A percentile compares a stretch with the other conserved stretches of the same genome.
Evolutionary conservation across 2,329 filamentous ascomycete genomes (phyloP).

Genomic region (Phaeosphaeria sp.): DNA sequence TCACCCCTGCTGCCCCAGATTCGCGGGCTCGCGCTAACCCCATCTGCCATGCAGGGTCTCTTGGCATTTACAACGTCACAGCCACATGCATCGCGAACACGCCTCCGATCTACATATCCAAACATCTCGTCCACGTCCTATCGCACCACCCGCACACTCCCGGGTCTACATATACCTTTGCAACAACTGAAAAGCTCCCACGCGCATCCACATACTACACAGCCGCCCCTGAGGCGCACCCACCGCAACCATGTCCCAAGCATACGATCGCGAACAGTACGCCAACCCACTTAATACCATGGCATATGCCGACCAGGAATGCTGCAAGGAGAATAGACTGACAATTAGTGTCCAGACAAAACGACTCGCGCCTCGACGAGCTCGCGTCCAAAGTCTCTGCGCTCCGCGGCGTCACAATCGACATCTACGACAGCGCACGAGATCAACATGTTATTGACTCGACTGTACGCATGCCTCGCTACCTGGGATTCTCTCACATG

Average conservation of each 20-base stretch:
- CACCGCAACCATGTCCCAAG: conserved; percentile 58
- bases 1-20: neutral
- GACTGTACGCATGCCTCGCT: conserved; percentile 71
- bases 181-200: too few relatives aligned
- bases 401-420: conserved; percentile 89
- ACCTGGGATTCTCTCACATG: neutral
- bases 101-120: neutral
- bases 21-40: neutral
- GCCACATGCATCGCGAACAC: neutral
- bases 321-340: conserved; percentile 7
- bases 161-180: neutral
- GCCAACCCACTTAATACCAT: too few relatives aligned
- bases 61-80: neutral
- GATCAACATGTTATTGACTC: conserved; percentile 89
- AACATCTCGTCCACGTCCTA: neutral
- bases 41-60: neutral
- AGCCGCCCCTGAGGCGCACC: neutral
- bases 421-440: conserved; percentile 96
- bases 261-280: conserved; percentile 67
- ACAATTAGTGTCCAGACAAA: conserved; percentile 67
- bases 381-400: conserved; percentile 90
- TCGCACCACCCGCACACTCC: neutral
- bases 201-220: neutral
- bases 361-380: conserved; percentile 92
- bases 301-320: too few relatives aligned